Evolutionary conservation across 1,284 basidiomycete species (phyloP), one percentile per base, ranked within the genome.

Genomic region (Lignosus rhinocerotis): DNA sequence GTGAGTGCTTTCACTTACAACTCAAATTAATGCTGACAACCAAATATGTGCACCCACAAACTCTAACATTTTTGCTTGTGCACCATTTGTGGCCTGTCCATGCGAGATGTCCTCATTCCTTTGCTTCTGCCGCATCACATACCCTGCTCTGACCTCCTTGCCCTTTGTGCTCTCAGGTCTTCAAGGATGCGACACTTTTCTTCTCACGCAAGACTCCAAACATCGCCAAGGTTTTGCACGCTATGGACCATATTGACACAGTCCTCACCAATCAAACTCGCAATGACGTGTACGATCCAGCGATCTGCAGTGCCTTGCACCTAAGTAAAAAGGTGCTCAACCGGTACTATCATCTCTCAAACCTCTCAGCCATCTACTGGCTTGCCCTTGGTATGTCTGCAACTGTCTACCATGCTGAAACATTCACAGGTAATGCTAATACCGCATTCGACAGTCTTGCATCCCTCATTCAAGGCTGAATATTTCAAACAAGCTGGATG

Each of bases 141-240:
- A 38, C 36, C 3, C 3, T 3, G 11, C 9, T 21, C 2, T 38
- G n/a, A 9, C 30, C 16, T 3, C 6, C 2, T 11, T 8, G 14
- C 17, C 17, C 3, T 25, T 12, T 12, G 9, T 14, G 2, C 32
- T 1, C 30, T 21, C 33, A 68, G 64, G 51, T 66, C 9, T 69
- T 75, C 61, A 72, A 73, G 42, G 61, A 74, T 34, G 69, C 69
- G 0, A 70, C 64, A 3, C 21, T 61, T 0, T 69, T 52, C 59
- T 71, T 74, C 46, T 75, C 69, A 1, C 59, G 67, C 0, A 50
- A 44, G 8, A 70, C 62, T 1, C 66, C 71, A 60, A 58, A 54
- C 34, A 36, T 56, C 16, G 49, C 72, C 0, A 66, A 59, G 0
- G 73, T 77, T 0, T 74, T 76, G 45, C 74, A 50, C 1, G 56